phyloP scores from a whole-genome alignment of 345 rosid genomes.

The Passiflora organensis region DNA sequence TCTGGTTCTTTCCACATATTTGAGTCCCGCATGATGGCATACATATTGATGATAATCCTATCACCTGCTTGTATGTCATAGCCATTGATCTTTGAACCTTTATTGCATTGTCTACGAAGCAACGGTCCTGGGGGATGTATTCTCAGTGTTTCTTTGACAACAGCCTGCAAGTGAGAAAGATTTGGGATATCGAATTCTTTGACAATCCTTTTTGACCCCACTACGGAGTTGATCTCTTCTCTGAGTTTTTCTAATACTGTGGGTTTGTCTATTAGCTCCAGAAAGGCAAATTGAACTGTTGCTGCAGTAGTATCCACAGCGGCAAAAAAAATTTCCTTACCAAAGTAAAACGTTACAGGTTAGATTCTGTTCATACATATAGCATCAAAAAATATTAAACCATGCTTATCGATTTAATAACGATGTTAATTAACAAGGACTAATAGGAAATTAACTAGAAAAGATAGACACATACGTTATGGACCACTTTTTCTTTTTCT shows the following conservation, averaged over 20 bases:
- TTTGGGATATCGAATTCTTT: conserved; percentile 36
- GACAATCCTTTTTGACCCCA: conserved; percentile 17
- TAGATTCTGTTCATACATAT: too few species aligned
- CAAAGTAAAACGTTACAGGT: background rate
- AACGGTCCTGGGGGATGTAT: conserved; percentile 35
- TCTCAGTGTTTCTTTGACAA: conserved; percentile 40
- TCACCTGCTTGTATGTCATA: conserved; percentile 25
- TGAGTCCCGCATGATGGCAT: conserved; percentile 40
- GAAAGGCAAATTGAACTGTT: conserved; percentile 9
- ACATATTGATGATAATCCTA: conserved; percentile 28
- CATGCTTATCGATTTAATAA: too few species aligned
- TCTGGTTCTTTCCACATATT: conserved; percentile 23
- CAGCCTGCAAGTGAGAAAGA: conserved; percentile 36
- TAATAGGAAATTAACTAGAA: too few species aligned
- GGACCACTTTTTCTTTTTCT: too few species aligned
- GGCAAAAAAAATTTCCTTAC: conserved; percentile 3
- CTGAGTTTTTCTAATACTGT: background rate
- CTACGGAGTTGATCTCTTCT: background rate
- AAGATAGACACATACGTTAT: too few species aligned
- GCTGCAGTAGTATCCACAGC: conserved; percentile 12
- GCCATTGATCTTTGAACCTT: conserved; percentile 28
- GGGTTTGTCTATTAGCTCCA: background rate
- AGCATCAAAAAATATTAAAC: too few species aligned
- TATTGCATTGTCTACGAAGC: conserved; percentile 27
- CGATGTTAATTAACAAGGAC: too few species aligned